Evolutionary conservation across 116 monocot species (phyloP).

Genomic region (Dioscorea cayenensis): DNA sequence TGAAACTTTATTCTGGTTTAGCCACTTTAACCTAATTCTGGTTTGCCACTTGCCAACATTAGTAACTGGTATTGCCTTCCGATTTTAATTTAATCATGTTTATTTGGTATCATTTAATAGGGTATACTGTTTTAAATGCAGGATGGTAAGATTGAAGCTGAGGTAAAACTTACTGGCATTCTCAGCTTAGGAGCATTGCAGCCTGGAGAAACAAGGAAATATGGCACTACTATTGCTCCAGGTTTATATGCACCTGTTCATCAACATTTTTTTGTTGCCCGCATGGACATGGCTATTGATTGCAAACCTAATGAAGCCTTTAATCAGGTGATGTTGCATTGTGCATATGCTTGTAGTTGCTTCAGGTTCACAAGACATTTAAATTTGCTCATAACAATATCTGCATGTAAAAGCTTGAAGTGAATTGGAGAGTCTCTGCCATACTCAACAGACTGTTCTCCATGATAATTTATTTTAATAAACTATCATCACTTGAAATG

Average conservation of each 20-base stretch:
- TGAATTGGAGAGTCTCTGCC: no score
- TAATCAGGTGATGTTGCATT: slow-evolving; percentile 58
- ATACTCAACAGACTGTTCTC: no score
- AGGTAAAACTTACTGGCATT: slow-evolving; percentile 95
- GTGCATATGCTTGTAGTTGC: background rate
- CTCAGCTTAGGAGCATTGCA: slow-evolving; percentile 84
- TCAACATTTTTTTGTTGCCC: slow-evolving; percentile 99
- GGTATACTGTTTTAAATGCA: slow-evolving; percentile 16
- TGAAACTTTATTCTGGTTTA: no score
- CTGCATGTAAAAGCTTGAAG: no score
- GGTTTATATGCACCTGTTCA: slow-evolving; percentile 96
- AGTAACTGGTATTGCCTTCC: background rate
- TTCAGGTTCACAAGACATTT: no score
- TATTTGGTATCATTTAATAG: background rate
- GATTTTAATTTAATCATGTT: background rate
- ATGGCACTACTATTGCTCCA: slow-evolving; percentile 95
- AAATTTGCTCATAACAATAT: no score
- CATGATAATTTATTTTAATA: no score
- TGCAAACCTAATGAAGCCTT: slow-evolving; percentile 78
- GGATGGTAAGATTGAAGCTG: slow-evolving; percentile 99
- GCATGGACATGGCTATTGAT: slow-evolving; percentile 98
- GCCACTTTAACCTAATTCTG: no score
- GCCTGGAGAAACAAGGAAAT: slow-evolving; percentile 89
- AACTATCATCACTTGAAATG: no score
- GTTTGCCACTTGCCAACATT: no score